These are phyloP conservation scores for Pseudocercospora ulei DNA, from an alignment of 2,329 filamentous ascomycete genomes.

Conservation along the genomic window DNA sequence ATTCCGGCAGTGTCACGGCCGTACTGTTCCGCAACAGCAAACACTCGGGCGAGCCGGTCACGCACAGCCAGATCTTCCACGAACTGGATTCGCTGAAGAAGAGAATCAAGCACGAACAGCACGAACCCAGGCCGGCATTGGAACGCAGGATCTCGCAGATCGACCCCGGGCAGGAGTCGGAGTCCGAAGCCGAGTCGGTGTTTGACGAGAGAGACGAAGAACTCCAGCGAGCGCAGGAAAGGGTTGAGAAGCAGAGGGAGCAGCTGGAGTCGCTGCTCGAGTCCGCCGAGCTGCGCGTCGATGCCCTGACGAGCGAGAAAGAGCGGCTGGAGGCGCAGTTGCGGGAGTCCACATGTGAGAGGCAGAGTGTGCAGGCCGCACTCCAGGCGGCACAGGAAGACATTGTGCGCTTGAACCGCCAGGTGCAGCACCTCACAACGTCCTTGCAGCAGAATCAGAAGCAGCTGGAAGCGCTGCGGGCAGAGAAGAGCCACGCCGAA, in stretches of 20 bases:
- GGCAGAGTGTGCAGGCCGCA: conserved; percentile 15
- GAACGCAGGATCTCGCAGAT: conserved; percentile 16
- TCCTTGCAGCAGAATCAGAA: conserved; percentile 12
- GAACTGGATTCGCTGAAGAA: conserved; percentile 30
- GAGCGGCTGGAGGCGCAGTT: conserved; percentile 20
- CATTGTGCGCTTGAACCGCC: conserved; percentile 8
- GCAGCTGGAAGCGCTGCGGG: conserved; percentile 11
- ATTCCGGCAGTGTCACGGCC: conserved; percentile 25
- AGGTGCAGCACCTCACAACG: conserved; percentile 18
- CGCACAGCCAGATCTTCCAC: conserved; percentile 23
- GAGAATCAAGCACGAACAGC: conserved; percentile 27
- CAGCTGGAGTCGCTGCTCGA: conserved; percentile 31
- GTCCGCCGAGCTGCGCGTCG: conserved; percentile 32
- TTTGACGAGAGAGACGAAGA: conserved; percentile 31
- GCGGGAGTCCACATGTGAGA: conserved; percentile 16
- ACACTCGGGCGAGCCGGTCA: conserved; percentile 13
- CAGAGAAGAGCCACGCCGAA: conserved; percentile 13
- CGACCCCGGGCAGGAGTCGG: conserved; percentile 23
- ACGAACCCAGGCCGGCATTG: conserved; percentile 9
- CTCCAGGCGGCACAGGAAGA: conserved; percentile 13
- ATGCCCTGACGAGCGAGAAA: conserved; percentile 30
- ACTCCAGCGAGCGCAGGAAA: conserved; percentile 26
- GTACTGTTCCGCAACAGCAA: conserved; percentile 25
- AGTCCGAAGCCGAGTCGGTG: conserved; percentile 28
- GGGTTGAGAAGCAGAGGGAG: conserved; percentile 24